Conservation (phyloP, 345 rosid species). For the Eucalyptus cloeziana region DNA sequence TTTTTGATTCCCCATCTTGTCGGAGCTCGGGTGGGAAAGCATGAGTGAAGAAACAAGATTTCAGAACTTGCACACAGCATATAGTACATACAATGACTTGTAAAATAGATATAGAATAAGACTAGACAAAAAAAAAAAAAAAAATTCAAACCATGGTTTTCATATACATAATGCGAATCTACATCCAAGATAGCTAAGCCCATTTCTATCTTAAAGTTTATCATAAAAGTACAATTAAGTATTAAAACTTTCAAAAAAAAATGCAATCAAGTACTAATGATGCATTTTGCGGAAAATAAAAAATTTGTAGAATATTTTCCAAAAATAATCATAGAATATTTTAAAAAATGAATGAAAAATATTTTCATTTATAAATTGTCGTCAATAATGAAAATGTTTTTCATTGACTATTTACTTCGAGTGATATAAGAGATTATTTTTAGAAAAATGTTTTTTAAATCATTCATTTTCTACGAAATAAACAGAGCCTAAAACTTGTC, state of each 20-base stretch:
- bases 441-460: rapidly evolving
- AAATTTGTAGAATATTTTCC: background rate
- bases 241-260: too few relatives aligned
- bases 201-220: background rate
- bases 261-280: too few relatives aligned
- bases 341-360: too few relatives aligned
- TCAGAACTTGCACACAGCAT: background rate
- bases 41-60: too few relatives aligned
- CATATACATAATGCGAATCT: background rate
- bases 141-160: background rate
- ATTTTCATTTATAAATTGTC: too few relatives aligned
- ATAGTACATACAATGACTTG: background rate
- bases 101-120: too few relatives aligned
- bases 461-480: background rate
- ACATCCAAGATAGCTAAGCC: background rate
- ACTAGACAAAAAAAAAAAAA: too few relatives aligned
- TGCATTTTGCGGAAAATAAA: background rate
- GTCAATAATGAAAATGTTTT: background rate
- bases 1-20: too few relatives aligned
- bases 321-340: rapidly evolving
- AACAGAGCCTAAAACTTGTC: rapidly evolving
- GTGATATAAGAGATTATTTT: too few relatives aligned
- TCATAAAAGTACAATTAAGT: too few relatives aligned
- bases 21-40: rapidly evolving
- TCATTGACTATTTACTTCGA: background rate